Evolutionary conservation across 2,329 filamentous ascomycete species (phyloP).

Genomic region (Colletotrichum sp.): DNA sequence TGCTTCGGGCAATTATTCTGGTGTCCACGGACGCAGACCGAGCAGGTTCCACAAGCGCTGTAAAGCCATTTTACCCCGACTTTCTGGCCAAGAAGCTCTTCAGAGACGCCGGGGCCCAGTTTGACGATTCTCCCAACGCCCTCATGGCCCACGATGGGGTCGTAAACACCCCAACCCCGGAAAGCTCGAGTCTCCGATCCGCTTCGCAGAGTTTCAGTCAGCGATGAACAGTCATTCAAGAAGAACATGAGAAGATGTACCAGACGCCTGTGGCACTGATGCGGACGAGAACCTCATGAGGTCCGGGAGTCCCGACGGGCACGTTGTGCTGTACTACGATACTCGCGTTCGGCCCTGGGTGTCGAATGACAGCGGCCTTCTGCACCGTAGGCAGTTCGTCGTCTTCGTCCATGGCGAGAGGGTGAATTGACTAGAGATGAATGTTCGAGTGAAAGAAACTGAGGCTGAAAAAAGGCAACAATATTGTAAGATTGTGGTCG

Average conservation of each 20-base stretch:
- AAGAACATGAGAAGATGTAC: background rate
- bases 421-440: too few relatives aligned
- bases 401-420: background rate
- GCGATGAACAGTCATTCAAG: fast-evolving
- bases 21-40: constrained; percentile 36
- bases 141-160: constrained; percentile 33
- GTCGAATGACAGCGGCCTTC: constrained; percentile 2
- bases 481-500: fast-evolving
- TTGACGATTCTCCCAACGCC: constrained; percentile 33
- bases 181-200: constrained; percentile 34
- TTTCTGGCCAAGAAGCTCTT: constrained; percentile 33
- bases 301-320: background rate
- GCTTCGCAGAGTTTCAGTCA: background rate
- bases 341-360: background rate
- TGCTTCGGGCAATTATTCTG: constrained; percentile 45
- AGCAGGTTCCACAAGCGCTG: constrained; percentile 43
- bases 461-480: background rate
- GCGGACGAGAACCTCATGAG: background rate
- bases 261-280: background rate
- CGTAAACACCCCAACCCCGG: constrained; percentile 31
- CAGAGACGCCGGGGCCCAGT: constrained; percentile 30
- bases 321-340: background rate
- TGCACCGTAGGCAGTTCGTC: background rate
- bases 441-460: too few relatives aligned
- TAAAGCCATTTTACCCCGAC: constrained; percentile 52